Evolutionary conservation across 805 yeast species (phyloP), one percentile per base, ranked within the genome.

Genomic region (Phaffomyces antillensis): DNA sequence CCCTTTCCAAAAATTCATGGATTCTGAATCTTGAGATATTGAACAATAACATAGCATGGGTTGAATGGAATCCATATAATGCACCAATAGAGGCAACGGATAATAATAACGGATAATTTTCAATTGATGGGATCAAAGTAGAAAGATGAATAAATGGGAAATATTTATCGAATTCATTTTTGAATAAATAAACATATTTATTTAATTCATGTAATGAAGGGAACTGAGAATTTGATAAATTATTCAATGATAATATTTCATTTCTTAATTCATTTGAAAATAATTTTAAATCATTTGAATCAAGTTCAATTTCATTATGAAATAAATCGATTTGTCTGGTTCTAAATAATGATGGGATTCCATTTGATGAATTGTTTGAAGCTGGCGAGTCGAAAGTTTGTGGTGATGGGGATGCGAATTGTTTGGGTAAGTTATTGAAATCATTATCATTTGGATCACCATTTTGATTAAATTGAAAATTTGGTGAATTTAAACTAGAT

Each of bases 21-120:
- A 84, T 77, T 51, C 82, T 77, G 44, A 68, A 76, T 56, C 85
- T 76, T 16, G 86, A 73, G 47, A 85, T 73, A 56, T 82, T 82
- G 61, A 82, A 83, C 46, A 85, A 63, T 10, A 84, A 68, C 54
- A 83, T 71, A 0, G 96, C 86, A 58, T 86, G 86, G 33, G 81
- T 66, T 30, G 88, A 84, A 56, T 85, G 89, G 64, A 84, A 87
- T 0, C 87, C 79, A 56, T 86, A 87, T 20, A 90, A 70, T 0
- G 96, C 96, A 37, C 98, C 98, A 46, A 90, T 77, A 15, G 96
- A 83, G 1, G 93, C 84, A 76, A 89, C 84, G 3, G 95, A 79
- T 44, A 89, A 67, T 7, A 87, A 60, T 39, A 90, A 70, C 2
- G 96, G 90, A 42, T 75, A 69, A 67, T 58, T 79, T 61, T 59